Conservation (phyloP, 1,284 basidiomycete genomes). For the Pyrrhoderma lamaoense region DNA sequence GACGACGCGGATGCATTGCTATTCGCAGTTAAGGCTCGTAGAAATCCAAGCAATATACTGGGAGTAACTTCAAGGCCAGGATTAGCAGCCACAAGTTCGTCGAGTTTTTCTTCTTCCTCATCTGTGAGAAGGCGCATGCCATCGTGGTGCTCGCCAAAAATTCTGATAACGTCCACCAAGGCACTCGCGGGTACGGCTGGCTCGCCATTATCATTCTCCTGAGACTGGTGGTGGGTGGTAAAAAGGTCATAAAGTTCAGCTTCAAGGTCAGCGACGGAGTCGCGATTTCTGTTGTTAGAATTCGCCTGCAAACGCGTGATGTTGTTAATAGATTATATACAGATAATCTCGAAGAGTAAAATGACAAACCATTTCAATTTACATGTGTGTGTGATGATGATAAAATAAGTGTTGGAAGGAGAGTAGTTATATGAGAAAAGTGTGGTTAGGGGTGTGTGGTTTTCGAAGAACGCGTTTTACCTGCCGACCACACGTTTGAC, state of each 20-base stretch:
- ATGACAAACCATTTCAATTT: too few relatives aligned
- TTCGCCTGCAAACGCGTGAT: too few relatives aligned
- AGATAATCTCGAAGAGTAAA: too few relatives aligned
- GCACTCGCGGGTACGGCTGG: conserved; percentile 57
- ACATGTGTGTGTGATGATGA: too few relatives aligned
- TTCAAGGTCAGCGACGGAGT: conserved; percentile 60
- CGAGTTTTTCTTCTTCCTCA: conserved; percentile 52
- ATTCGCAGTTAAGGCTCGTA: conserved; percentile 51
- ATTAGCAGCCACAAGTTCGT: conserved; percentile 45
- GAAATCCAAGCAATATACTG: conserved; percentile 53
- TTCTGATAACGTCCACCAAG: conserved; percentile 58
- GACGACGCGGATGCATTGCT: neutral
- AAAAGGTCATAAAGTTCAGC: conserved; percentile 60
- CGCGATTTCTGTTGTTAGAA: conserved; percentile 21
- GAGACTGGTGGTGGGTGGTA: conserved; percentile 49
- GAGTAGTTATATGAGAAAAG: too few relatives aligned
- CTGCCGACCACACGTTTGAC: too few relatives aligned
- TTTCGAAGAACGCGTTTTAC: too few relatives aligned
- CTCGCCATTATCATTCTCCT: conserved; percentile 46
- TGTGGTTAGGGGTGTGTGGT: too few relatives aligned
- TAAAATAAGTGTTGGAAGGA: too few relatives aligned
- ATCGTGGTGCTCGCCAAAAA: conserved; percentile 50
- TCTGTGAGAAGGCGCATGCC: conserved; percentile 50
- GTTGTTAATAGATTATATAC: too few relatives aligned
- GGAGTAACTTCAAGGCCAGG: conserved; percentile 64